phyloP scores from a whole-genome alignment of 2,329 filamentous ascomycete genomes.

The Alternaria sp. region DNA sequence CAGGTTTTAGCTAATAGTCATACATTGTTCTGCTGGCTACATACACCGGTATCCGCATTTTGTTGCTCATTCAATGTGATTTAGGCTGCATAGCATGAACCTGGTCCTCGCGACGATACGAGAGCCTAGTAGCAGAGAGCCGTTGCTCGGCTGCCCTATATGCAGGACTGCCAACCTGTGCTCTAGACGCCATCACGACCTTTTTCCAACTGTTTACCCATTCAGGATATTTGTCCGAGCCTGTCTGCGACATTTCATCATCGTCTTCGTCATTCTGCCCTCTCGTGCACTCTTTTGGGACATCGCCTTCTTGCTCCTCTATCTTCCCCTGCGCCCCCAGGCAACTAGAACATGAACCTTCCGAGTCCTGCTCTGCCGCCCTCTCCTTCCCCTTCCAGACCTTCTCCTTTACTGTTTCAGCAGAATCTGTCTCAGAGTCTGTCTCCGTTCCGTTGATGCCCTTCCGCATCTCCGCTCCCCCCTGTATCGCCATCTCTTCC shows the following conservation, averaged over 20 bases:
- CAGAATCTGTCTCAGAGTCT: background rate
- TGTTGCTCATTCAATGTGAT: background rate
- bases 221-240: background rate
- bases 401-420: background rate
- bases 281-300: background rate
- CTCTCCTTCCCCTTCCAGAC: background rate
- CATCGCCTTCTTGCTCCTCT: background rate
- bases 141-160: background rate
- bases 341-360: background rate
- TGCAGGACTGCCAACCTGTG: background rate
- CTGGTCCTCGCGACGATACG: background rate
- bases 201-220: background rate
- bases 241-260: background rate
- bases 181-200: background rate
- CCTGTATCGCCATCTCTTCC: background rate
- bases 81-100: background rate
- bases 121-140: background rate
- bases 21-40: background rate
- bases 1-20: background rate
- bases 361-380: background rate
- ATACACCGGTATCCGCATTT: background rate
- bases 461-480: background rate
- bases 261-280: background rate
- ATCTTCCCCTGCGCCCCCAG: background rate
- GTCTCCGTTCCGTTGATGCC: background rate